Evolutionary conservation across 2,329 filamentous ascomycete genomes (phyloP), one percentile per base, ranked within the genome.

Genomic region (Pestalotiopsis sp.): DNA sequence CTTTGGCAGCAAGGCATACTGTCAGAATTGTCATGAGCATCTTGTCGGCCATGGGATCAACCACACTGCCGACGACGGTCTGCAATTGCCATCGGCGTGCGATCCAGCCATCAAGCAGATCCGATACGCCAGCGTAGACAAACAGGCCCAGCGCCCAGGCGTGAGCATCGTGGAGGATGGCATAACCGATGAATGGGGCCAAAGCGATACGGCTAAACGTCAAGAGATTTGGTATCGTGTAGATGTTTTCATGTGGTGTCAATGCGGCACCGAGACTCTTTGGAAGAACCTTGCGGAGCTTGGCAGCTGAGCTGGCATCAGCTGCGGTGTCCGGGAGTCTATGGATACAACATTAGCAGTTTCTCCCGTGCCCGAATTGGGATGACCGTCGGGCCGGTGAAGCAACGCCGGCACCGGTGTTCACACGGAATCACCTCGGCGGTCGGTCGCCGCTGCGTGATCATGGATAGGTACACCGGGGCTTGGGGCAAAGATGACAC

Each of bases 41-140:
- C 83, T 99, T 99, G 81, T 99, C 96, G 3, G 96, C 96, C 92
- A 98, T 96, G 5, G 96, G 96, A 76, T 97, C 95, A 71, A 99
- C 94, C 38, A 99, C 90, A 67, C 93, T 97, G 67, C 96, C 96
- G 11, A 98, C 94, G 1, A 99, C 95, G 0, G 96, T 98, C 80
- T 96, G 92, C 68, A 94, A 87, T 64, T 95, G 92, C 90, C 92
- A 98, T 70, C 87, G 88, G 56, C 96, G 89, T 31, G 96, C 96
- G 75, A 99, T 96, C 87, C 92, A 98, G 68, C 96, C 96, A 79
- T 99, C 96, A 2, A 98, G 87, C 6, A 97, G 85, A 78, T 99
- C 96, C 0, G 95, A 97, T 74, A 97, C 85, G 61, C 94, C 94
- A 3, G 96, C 95, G 78, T 98, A 98, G 64, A 91, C 91, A 79